These are phyloP conservation scores for Astrothelium subdiscretum DNA, from an alignment of 495 filamentous ascomycete species.

Conservation along the genomic window DNA sequence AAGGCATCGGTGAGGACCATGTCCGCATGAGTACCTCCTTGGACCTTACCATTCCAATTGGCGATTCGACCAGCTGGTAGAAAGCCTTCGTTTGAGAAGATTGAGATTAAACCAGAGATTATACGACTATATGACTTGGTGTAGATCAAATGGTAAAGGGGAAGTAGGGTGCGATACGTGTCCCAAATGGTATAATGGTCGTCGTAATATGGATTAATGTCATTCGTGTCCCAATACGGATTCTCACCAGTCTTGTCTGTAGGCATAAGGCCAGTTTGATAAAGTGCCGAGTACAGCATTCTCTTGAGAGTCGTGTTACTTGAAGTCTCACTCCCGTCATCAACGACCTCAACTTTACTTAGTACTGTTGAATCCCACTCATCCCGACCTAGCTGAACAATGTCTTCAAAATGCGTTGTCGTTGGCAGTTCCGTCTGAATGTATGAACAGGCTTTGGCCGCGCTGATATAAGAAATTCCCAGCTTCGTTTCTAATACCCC, in stretches of 20 bases:
- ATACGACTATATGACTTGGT: conserved; percentile 51
- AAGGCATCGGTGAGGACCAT: conserved; percentile 58
- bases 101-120: conserved; percentile 60
- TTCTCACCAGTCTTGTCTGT: conserved; percentile 67
- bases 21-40: conserved; percentile 71
- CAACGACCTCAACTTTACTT: neutral
- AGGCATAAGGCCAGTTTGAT: neutral
- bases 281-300: neutral
- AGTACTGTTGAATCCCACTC: neutral
- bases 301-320: neutral
- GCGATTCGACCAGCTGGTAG: conserved; percentile 56
- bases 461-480: neutral
- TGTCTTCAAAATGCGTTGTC: neutral
- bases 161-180: conserved; percentile 58
- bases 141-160: conserved; percentile 57
- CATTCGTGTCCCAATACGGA: conserved; percentile 47
- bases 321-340: neutral
- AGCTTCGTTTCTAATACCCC: neutral
- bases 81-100: conserved; percentile 57
- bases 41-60: conserved; percentile 43
- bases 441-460: neutral
- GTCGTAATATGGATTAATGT: conserved; percentile 65
- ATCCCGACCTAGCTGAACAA: neutral
- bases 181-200: conserved; percentile 61
- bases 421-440: neutral